Evolutionary conservation across 2,329 filamentous ascomycete species (phyloP).

Genomic region (Plenodomus tracheiphilus): DNA sequence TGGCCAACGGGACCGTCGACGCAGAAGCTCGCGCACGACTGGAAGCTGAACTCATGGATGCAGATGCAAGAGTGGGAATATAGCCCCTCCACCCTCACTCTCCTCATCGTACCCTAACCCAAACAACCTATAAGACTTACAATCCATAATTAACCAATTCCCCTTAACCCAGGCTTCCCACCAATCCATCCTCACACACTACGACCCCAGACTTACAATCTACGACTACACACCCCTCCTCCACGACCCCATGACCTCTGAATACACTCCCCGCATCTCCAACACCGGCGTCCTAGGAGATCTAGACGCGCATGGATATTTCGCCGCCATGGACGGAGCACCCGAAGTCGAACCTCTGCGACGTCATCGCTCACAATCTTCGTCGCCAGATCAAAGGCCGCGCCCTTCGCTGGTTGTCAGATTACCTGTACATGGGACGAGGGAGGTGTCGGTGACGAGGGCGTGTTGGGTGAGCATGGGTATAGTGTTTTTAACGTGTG

Average conservation of each 20-base stretch:
- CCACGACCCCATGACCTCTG: background rate
- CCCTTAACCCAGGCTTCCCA: background rate
- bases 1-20: slow-evolving; percentile 7
- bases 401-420: too few species aligned
- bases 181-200: background rate
- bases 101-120: too few species aligned
- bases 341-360: too few species aligned
- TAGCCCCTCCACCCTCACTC: background rate
- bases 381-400: too few species aligned
- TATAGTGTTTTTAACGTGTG: too few species aligned
- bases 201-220: background rate
- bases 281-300: background rate
- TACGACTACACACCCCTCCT: background rate
- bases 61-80: slow-evolving; percentile 10
- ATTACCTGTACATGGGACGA: too few species aligned
- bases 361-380: too few species aligned
- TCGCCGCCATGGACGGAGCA: too few species aligned
- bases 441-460: too few species aligned
- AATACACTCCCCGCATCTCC: background rate
- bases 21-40: slow-evolving; percentile 32
- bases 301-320: too few species aligned
- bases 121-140: too few species aligned
- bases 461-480: too few species aligned
- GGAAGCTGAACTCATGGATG: slow-evolving; percentile 38
- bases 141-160: background rate